A percentile compares a stretch with the other conserved stretches of the same genome.
Conservation (phyloP, 116 monocot genomes). For the Thalassia testudinum region DNA sequence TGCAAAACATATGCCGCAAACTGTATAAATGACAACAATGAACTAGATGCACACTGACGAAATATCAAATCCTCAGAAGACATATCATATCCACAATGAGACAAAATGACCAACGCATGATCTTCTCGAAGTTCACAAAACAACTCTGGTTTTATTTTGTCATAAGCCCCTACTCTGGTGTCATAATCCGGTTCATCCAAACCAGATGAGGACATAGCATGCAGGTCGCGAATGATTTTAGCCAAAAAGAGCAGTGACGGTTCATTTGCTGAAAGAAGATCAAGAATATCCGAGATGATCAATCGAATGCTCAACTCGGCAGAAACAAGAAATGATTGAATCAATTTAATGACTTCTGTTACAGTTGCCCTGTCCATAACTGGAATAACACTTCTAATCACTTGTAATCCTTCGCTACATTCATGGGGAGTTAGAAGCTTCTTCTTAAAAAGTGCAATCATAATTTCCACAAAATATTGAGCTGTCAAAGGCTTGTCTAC, state of each 20-base stretch:
- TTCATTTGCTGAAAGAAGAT: slow-evolving; percentile 34
- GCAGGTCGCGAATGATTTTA: slow-evolving; percentile 46
- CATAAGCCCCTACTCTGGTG: slow-evolving; percentile 51
- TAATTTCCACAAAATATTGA: slow-evolving; percentile 39
- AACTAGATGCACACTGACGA: slow-evolving; percentile 64
- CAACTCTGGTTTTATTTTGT: slow-evolving; percentile 26
- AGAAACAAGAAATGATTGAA: slow-evolving; percentile 44
- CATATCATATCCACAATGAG: slow-evolving; percentile 81
- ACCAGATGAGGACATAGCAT: slow-evolving; percentile 53
- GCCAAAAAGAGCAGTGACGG: slow-evolving; percentile 51
- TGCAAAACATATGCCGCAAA: slow-evolving; percentile 45
- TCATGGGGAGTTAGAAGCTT: slow-evolving; percentile 47
- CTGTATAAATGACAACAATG: slow-evolving; percentile 54
- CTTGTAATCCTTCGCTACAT: slow-evolving; percentile 55
- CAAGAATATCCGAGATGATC: slow-evolving; percentile 57
- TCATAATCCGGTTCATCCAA: slow-evolving; percentile 88
- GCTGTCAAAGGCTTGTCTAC: slow-evolving; percentile 33
- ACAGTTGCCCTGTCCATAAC: slow-evolving; percentile 16
- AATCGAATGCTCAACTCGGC: slow-evolving; percentile 29
- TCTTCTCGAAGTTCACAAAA: slow-evolving; percentile 33
- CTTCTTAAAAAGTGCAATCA: slow-evolving; percentile 61
- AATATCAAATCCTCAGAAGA: slow-evolving; percentile 71
- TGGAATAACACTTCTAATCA: slow-evolving; percentile 48
- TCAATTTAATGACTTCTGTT: slow-evolving; percentile 35
- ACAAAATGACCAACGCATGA: slow-evolving; percentile 48